Conservation (phyloP, 1,139 yeast species). For the Geotrichum aggregatum region DNA sequence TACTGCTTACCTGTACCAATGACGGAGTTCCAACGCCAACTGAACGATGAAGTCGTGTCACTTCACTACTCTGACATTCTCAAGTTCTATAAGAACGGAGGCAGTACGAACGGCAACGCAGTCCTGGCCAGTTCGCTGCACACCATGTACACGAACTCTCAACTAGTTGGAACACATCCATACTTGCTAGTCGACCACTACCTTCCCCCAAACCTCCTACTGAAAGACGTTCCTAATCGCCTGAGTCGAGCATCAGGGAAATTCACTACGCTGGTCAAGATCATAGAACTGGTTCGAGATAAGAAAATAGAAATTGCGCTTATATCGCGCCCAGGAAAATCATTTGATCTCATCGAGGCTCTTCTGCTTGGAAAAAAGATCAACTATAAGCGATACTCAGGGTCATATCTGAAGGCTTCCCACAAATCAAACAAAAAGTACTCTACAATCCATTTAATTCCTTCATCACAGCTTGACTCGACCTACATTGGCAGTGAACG, state of each 20-base stretch:
- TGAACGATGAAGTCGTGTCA: slow-evolving; percentile 90
- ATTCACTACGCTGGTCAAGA: slow-evolving; percentile 62
- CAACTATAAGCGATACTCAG: slow-evolving; percentile 63
- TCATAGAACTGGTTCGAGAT: slow-evolving; percentile 41
- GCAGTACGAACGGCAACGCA: slow-evolving; percentile 26
- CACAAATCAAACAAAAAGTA: slow-evolving; percentile 24
- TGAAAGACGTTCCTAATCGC: slow-evolving; percentile 71
- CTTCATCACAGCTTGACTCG: slow-evolving; percentile 33
- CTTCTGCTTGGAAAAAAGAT: slow-evolving; percentile 65
- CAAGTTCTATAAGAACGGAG: slow-evolving; percentile 70
- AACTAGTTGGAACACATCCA: slow-evolving; percentile 83
- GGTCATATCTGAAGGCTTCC: slow-evolving; percentile 38
- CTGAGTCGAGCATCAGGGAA: slow-evolving; percentile 84
- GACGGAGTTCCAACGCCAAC: slow-evolving; percentile 81
- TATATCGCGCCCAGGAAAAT: slow-evolving; percentile 54
- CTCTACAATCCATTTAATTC: slow-evolving; percentile 37
- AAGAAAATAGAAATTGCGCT: slow-evolving; percentile 48
- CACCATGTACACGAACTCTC: slow-evolving; percentile 70
- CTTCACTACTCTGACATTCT: slow-evolving; percentile 86
- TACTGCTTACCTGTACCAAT: slow-evolving; percentile 81
- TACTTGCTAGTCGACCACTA: slow-evolving; percentile 78
- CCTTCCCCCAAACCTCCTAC: slow-evolving; percentile 74
- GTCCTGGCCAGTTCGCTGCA: slow-evolving; percentile 56
- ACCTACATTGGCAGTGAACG: slow-evolving; percentile 31
- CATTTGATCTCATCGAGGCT: slow-evolving; percentile 77